phyloP scores from a whole-genome alignment of 208 protist species.

The Crithidia bombi region DNA sequence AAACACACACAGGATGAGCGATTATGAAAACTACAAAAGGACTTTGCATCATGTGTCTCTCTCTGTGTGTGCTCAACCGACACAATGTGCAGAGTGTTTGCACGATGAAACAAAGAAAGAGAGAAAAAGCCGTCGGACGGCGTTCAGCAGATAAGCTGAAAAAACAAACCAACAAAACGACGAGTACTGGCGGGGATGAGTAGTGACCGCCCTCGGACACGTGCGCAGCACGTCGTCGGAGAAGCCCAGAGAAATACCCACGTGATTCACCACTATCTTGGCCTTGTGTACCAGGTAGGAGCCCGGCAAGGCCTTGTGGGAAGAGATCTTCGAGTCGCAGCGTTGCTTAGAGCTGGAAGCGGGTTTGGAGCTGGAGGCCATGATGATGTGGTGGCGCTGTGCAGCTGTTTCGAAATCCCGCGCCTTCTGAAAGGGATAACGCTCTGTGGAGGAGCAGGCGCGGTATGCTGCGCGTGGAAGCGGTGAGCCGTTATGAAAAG shows the following conservation, averaged over 20 bases:
- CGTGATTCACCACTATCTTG: neutral
- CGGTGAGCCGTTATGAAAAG: no score
- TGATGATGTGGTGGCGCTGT: no score
- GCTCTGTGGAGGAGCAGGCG: no score
- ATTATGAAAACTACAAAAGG: neutral
- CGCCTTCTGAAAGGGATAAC: neutral
- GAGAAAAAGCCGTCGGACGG: no score
- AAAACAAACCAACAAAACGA: no score
- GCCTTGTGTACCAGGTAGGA: neutral
- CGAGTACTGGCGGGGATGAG: neutral
- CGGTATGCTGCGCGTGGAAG: no score
- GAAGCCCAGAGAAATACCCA: neutral
- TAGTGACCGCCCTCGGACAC: neutral
- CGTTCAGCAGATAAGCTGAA: no score
- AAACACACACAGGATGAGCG: neutral
- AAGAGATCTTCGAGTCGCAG: neutral
- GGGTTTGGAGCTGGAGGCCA: no score
- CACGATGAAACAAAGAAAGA: constrained; percentile 4
- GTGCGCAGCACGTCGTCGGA: neutral
- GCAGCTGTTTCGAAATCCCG: neutral
- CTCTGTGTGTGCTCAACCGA: neutral
- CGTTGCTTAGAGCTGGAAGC: neutral
- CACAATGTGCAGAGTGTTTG: no score
- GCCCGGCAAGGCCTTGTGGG: neutral
- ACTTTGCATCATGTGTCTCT: neutral